Percentiles rank a stretch among this genome's conserved stretches.
Conservation (phyloP, 75 land plant genomes). For the Picea sitchensis region DNA sequence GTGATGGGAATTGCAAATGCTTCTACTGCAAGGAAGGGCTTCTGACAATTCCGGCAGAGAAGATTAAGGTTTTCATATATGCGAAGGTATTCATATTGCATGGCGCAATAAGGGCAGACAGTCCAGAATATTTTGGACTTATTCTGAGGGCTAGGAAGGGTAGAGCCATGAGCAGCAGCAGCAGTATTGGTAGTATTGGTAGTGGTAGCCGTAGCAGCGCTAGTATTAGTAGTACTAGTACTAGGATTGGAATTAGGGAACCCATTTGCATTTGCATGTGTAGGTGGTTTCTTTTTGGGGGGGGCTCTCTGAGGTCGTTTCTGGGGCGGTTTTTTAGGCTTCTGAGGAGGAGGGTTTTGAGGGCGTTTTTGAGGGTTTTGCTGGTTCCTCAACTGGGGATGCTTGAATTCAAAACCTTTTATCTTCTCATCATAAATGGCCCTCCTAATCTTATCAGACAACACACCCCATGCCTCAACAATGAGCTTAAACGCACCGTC, state of each 20-base stretch:
- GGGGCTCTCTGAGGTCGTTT: not conserved
- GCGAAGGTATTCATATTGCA: conserved; percentile 87
- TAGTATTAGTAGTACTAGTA: not conserved
- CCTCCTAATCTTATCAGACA: conserved; percentile 42
- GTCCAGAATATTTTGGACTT: conserved; percentile 71
- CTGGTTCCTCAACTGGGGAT: not conserved
- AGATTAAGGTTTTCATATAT: conserved; percentile 70
- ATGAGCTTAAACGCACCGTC: conserved; percentile 51
- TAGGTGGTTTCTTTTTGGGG: not conserved
- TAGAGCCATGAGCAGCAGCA: too few species aligned
- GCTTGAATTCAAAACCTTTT: conserved; percentile 12
- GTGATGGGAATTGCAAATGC: conserved; percentile 11
- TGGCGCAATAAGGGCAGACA: conserved; percentile 66
- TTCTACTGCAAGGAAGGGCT: conserved; percentile 69
- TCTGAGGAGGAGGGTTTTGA: not conserved
- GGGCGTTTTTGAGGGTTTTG: not conserved
- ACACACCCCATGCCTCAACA: conserved; percentile 36
- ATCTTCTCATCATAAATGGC: conserved; percentile 55
- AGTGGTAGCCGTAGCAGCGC: not conserved
- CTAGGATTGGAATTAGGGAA: not conserved
- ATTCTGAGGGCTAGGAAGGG: too few species aligned
- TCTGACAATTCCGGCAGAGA: conserved; percentile 72
- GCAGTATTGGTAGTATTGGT: not conserved
- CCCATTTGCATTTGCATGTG: not conserved
- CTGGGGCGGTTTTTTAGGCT: too few species aligned